These are phyloP conservation scores for Termitomyces sp. DNA, from an alignment of 768 basidiomycete genomes.

Conservation along the genomic window DNA sequence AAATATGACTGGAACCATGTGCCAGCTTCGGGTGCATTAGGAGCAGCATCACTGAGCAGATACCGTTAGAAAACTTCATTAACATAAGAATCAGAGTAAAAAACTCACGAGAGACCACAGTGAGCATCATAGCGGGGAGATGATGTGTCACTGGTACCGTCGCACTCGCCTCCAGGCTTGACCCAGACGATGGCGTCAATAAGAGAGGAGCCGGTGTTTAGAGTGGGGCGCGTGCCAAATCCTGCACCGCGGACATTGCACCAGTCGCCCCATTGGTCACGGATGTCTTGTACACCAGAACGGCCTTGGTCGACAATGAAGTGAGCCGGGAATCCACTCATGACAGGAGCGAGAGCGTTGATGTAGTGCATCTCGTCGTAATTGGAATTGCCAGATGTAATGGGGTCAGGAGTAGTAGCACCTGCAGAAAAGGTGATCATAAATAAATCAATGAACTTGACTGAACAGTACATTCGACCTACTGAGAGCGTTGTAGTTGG, in stretches of 20 bases:
- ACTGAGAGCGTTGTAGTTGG: conserved; percentile 44
- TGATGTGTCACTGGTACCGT: conserved; percentile 56
- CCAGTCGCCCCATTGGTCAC: conserved; percentile 62
- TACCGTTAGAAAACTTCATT: conserved; percentile 1
- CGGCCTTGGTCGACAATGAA: conserved; percentile 70
- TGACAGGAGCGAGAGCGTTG: conserved; percentile 46
- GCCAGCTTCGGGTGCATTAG: conserved; percentile 60
- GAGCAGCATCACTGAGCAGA: conserved; percentile 41
- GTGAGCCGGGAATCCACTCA: conserved; percentile 52
- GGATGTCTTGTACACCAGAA: conserved; percentile 60
- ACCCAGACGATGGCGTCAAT: conserved; percentile 66
- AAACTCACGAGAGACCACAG: conserved; percentile 43
- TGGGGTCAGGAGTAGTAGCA: conserved; percentile 52
- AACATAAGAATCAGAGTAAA: background rate
- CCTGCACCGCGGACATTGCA: conserved; percentile 66
- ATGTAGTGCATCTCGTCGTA: conserved; percentile 63
- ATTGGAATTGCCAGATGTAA: conserved; percentile 57
- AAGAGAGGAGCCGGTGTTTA: conserved; percentile 47
- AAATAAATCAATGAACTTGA: background rate
- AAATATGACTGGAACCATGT: conserved; percentile 73
- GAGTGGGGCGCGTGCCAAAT: conserved; percentile 58
- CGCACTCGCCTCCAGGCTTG: conserved; percentile 67
- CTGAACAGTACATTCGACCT: background rate
- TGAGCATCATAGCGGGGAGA: conserved; percentile 50
- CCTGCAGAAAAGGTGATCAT: conserved; percentile 31